Evolutionary conservation across 2,329 filamentous ascomycete species (phyloP).

Genomic region (Ceratocystiopsis minuta): DNA sequence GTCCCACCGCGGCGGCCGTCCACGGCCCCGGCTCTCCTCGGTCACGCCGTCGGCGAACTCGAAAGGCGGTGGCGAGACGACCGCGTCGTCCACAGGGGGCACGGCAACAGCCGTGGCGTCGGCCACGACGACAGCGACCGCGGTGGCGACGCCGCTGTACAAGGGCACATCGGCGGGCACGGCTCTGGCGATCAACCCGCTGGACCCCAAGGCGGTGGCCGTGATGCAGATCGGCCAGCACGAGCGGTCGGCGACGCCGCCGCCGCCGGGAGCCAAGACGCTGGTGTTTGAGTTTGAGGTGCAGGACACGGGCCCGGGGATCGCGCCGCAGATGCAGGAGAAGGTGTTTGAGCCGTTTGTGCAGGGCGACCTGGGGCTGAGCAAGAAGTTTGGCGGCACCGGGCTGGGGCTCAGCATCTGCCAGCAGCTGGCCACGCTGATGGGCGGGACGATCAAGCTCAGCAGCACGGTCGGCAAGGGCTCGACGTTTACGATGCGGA

Average conservation of each 20-base stretch:
- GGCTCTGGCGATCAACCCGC: conserved; percentile 43
- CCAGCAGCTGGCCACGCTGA: conserved; percentile 64
- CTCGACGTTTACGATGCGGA: conserved; percentile 65
- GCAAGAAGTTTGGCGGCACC: conserved; percentile 79
- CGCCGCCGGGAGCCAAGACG: conserved; percentile 44
- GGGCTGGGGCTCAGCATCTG: conserved; percentile 80
- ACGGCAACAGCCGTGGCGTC: background rate
- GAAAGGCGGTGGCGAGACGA: conserved; percentile 13
- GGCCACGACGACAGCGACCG: conserved; percentile 3
- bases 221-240: conserved; percentile 28
- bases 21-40: conserved; percentile 14
- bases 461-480: conserved; percentile 56
- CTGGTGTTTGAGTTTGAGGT: conserved; percentile 76
- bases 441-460: conserved; percentile 61
- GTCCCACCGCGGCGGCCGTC: conserved; percentile 22
- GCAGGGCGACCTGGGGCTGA: conserved; percentile 76
- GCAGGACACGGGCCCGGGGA: conserved; percentile 73
- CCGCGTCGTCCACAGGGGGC: conserved; percentile 8
- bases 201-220: conserved; percentile 31
- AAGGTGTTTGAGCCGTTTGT: conserved; percentile 90
- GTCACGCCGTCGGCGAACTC: conserved; percentile 34
- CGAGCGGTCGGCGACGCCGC: conserved; percentile 40
- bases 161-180: conserved; percentile 24
- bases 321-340: conserved; percentile 57
- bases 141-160: conserved; percentile 7